These are phyloP conservation scores for Aaosphaeria pasadenensis DNA, from an alignment of 2,329 filamentous ascomycete genomes.

Conservation along the genomic window DNA sequence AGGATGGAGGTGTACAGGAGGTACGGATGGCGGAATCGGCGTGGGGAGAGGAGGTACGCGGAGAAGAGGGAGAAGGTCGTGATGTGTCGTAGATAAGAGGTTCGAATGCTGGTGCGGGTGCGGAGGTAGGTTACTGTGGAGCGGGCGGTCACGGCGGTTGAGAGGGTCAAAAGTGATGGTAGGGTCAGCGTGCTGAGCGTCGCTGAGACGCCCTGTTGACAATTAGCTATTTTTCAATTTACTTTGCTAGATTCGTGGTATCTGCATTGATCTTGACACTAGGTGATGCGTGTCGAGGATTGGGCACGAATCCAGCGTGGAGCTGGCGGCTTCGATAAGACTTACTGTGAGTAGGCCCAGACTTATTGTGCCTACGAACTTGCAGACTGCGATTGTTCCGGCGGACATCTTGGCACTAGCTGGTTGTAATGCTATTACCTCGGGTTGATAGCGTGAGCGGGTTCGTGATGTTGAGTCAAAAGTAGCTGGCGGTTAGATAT, in stretches of 20 bases:
- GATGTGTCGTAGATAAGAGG: constrained; percentile 64
- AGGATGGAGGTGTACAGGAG: constrained; percentile 80
- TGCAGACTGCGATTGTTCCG: constrained; percentile 72
- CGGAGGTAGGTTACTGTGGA: constrained; percentile 56
- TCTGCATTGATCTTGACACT: too few relatives aligned
- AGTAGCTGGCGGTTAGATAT: too few relatives aligned
- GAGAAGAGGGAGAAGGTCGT: constrained; percentile 71
- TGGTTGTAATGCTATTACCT: neutral
- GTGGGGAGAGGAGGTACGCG: constrained; percentile 74
- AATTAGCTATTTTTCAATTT: too few relatives aligned
- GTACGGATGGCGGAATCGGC: constrained; percentile 78
- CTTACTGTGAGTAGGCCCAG: constrained; percentile 84
- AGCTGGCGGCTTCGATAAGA: constrained; percentile 20
- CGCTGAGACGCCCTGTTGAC: constrained; percentile 77
- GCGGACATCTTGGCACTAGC: constrained; percentile 52
- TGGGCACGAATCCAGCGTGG: neutral
- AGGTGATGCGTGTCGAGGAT: neutral
- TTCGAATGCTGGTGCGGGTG: constrained; percentile 49
- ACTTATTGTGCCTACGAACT: constrained; percentile 90
- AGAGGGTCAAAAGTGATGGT: constrained; percentile 76
- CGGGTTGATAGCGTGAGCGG: neutral
- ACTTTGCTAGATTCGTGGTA: too few relatives aligned
- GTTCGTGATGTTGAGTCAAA: neutral
- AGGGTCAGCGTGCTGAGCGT: constrained; percentile 74
- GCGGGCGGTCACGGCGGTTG: constrained; percentile 72